Evolutionary conservation across 352 stramenopile genomes (phyloP).

Genomic region (Salisapilia sapeloensis): DNA sequence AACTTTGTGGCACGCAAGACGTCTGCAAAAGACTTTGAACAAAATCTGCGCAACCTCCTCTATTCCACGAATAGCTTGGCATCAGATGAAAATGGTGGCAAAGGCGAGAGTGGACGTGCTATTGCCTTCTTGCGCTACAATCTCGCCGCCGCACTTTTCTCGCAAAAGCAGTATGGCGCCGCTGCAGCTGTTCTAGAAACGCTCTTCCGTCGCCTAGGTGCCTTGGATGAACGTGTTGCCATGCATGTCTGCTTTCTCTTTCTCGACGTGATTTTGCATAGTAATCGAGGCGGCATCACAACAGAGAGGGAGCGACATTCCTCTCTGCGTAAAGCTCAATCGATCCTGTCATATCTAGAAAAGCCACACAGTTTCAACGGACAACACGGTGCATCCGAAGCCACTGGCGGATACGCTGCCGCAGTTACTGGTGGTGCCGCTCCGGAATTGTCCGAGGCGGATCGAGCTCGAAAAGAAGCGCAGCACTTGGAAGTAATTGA

Average conservation of each 20-base stretch:
- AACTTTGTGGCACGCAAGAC: conserved; percentile 45
- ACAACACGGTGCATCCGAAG: conserved; percentile 28
- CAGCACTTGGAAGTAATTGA: conserved; percentile 62
- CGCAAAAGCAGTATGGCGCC: conserved; percentile 82
- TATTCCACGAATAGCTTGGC: conserved; percentile 13
- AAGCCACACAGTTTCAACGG: conserved; percentile 83
- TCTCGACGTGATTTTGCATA: conserved; percentile 84
- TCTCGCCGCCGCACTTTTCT: conserved; percentile 68
- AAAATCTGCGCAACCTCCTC: conserved; percentile 43
- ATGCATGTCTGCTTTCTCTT: conserved; percentile 90
- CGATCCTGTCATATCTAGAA: conserved; percentile 80
- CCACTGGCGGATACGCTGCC: conserved; percentile 13
- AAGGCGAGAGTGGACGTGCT: conserved; percentile 20
- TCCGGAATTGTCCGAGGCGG: conserved; percentile 8
- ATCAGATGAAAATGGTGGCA: conserved; percentile 14
- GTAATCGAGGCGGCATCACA: conserved; percentile 64
- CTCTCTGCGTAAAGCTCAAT: conserved; percentile 74
- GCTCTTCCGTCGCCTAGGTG: conserved; percentile 80
- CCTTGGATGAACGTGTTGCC: conserved; percentile 81
- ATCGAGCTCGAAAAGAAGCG: conserved; percentile 30
- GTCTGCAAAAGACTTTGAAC: conserved; percentile 51
- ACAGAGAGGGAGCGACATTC: conserved; percentile 47
- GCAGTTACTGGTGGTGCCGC: neutral
- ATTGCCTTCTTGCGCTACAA: conserved; percentile 84
- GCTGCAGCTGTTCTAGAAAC: conserved; percentile 70